Base-by-base conservation (phyloP, 2,329 filamentous ascomycete genomes). In the Talaromyces sp. region DNA sequence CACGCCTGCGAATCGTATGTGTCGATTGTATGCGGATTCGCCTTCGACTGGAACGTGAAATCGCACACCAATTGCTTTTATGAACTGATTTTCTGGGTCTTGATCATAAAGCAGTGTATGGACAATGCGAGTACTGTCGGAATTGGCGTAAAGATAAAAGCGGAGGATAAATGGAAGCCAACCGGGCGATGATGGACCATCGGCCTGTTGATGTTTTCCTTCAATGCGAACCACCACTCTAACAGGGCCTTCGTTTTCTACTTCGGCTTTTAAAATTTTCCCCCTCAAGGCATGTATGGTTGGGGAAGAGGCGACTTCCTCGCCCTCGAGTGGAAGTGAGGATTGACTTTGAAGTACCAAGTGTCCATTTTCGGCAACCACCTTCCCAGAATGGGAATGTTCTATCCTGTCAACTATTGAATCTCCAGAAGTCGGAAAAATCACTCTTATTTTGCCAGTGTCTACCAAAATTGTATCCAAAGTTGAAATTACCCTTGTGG, bases 101-200 rank as follows among this genome's bases (percentile, higher is more conserved):
- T 79, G 80, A 46, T 86, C 82, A 56, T 81, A 85, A 2, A 85
- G 70, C n/a, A 86, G 71, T 24, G 78, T 84, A 65, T 87, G 84
- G 0, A 86, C 73, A 0, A 84, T 72, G 38, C 79, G 77, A 49
- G 87, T 81, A 0, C 81, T 77, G 51, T 84, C 80, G 0, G 84
- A 86, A 62, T 82, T 76, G 31, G 81, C 76, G 65, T 86, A 86
- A 0, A 87, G 70, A 61, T 87, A 87, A 64, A 86, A 85, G 1
- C 84, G 79, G 2, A 85, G 65, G 3, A 77, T 75, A 63, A 83
- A 87, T 0, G 80, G 82, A 1, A 86, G 73, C 82, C 81, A 85
- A 17, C 13, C 41, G 6, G 50, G 38, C 7, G 32, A 17, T 46
- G 56, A 43, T 46, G 21, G 13, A 38, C 19, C 10, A n/a, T 79